Percentiles rank a stretch among this genome's conserved stretches.
Evolutionary conservation across 2,329 filamentous ascomycete species (phyloP).

Genomic region (Aureobasidium sp.): DNA sequence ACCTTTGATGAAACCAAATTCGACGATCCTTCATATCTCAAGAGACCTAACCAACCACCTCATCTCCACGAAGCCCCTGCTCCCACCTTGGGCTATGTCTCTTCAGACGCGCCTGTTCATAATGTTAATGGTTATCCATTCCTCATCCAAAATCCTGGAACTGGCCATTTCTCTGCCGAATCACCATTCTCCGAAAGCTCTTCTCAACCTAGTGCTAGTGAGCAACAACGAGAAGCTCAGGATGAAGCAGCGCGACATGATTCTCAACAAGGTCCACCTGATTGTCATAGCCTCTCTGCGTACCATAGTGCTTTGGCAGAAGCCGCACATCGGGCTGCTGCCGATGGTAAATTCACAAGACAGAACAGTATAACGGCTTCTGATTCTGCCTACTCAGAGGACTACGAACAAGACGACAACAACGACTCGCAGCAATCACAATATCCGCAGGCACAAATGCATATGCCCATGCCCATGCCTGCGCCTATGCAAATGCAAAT

Average conservation of each 20-base stretch:
- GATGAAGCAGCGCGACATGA: conserved; percentile 4
- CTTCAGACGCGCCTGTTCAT: not conserved
- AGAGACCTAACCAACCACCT: not conserved
- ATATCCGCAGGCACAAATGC: not conserved
- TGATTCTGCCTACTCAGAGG: conserved; percentile 17
- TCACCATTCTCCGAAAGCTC: conserved; percentile 8
- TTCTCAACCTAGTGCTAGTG: not conserved
- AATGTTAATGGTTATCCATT: conserved; percentile 7
- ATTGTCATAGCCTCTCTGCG: conserved; percentile 49
- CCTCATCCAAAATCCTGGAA: conserved; percentile 3
- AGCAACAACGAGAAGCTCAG: not conserved
- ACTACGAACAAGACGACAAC: conserved; percentile 19
- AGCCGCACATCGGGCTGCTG: conserved; percentile 67
- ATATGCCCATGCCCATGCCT: not conserved
- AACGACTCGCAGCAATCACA: not conserved
- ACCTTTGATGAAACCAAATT: conserved; percentile 28
- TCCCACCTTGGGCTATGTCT: not conserved
- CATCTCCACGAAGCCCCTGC: not conserved
- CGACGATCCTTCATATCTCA: conserved; percentile 15
- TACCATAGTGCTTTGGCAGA: conserved; percentile 81
- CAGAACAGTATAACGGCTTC: conserved; percentile 37
- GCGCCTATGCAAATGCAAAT: not conserved
- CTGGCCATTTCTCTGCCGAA: not conserved
- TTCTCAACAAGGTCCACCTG: conserved; percentile 28
- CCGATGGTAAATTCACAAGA: conserved; percentile 65